Evolutionary conservation across 2,329 filamentous ascomycete species (phyloP), one percentile per base, ranked within the genome.

Genomic region (Talaromyces amestolkiae): DNA sequence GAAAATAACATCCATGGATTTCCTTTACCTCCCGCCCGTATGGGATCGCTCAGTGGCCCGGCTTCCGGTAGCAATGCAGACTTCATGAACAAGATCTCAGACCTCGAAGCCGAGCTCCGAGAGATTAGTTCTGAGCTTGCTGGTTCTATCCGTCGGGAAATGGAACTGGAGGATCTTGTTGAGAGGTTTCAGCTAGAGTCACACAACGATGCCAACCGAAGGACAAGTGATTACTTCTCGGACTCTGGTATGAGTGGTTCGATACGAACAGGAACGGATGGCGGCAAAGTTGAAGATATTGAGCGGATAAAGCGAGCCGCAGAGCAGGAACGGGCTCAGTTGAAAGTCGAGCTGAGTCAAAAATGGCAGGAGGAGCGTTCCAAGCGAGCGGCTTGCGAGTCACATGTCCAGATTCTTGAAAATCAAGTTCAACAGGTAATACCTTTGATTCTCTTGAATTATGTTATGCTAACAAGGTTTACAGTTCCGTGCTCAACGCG

Each of bases 221-320:
- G 94, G 67, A 96, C 92, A 10, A 98, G 95, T 79, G 95, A 99
- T 79, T 98, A 99, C 80, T 99, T 95, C 76, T 99, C 95, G 2
- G 95, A 99, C 77, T 97, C 93, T 6, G 95, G 95, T 37, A 90
- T 92, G 65, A 94, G 92, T 76, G 37, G 56, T 27, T 94, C 92
- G 1, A 85, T 91, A 35, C 65, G 65, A 27, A 58, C 47, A 3
- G 65, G 92, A 72, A 90, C 89, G 73, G 89, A 90, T 66, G 71
- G 70, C 47, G 80, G 78, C 15, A 83, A 85, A 54, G 79, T 78
- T 37, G 87, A 89, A 72, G 92, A 97, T 75, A 82, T 97, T 39
- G 92, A 96, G 67, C 91, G 88, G 76, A 84, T 95, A 54, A 90
- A 93, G 71, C 86, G 95, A 69, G 89, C 89, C 70, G 88, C 91